Evolutionary conservation across 1,139 yeast species (phyloP).

Genomic region (Candida sojae): DNA sequence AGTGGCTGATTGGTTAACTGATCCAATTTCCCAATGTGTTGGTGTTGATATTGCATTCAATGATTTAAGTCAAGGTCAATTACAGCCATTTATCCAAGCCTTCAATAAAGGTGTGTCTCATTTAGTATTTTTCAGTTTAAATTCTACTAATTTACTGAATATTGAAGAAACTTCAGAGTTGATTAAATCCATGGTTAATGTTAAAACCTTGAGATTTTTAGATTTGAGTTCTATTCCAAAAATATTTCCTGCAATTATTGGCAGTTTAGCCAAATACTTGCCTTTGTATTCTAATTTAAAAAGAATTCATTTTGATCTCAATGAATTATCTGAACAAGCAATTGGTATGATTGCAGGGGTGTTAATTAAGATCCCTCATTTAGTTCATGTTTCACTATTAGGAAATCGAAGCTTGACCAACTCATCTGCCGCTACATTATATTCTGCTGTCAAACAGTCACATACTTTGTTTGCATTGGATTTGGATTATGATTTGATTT

Average conservation of each 20-base stretch:
- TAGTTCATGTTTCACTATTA: conserved; percentile 75
- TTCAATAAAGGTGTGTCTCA: conserved; percentile 36
- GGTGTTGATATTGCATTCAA: conserved; percentile 89
- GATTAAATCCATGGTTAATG: conserved; percentile 49
- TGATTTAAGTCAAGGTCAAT: conserved; percentile 59
- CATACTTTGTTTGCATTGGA: conserved; percentile 68
- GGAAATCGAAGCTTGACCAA: conserved; percentile 61
- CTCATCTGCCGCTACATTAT: conserved; percentile 66
- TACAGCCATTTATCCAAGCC: conserved; percentile 50
- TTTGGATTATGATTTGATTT: conserved; percentile 66
- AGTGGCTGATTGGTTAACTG: conserved; percentile 64
- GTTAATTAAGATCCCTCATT: conserved; percentile 64
- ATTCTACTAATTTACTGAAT: conserved; percentile 61
- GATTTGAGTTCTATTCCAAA: conserved; percentile 77
- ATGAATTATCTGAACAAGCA: conserved; percentile 63
- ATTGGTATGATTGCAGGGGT: conserved; percentile 70
- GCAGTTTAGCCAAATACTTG: conserved; percentile 58
- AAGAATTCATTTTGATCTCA: conserved; percentile 77
- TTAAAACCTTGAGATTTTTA: conserved; percentile 64
- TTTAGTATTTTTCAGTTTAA: conserved; percentile 66
- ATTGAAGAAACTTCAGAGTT: conserved; percentile 57
- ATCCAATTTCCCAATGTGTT: conserved; percentile 55
- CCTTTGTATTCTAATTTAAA: conserved; percentile 67
- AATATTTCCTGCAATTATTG: conserved; percentile 70
- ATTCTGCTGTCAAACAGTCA: conserved; percentile 70